Conservation (phyloP, 2,329 filamentous ascomycete species). For the Curvularia sp. region DNA sequence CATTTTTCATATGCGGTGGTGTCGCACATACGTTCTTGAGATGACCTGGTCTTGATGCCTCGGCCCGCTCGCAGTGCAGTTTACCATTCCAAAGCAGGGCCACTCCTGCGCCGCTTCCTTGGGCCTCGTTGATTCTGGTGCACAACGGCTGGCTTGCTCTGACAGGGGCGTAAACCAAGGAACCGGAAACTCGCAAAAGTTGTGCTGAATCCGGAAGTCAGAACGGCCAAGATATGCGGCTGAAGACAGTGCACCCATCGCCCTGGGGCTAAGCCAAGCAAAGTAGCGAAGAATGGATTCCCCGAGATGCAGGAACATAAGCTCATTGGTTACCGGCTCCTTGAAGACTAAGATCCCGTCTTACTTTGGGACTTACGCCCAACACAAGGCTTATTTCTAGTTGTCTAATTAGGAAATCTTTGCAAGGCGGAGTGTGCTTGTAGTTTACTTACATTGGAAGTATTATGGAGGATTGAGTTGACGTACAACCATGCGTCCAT, state of each 20-base stretch:
- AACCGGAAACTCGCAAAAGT: not conserved
- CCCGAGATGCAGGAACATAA: not conserved
- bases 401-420: not conserved
- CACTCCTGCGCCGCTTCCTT: not conserved
- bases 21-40: not conserved
- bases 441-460: not conserved
- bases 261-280: slow-evolving; percentile 1
- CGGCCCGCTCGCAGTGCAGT: not conserved
- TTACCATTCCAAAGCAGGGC: not conserved
- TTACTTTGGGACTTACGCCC: not conserved
- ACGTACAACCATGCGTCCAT: not conserved
- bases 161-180: not conserved
- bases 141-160: not conserved
- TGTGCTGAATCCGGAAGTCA: not conserved
- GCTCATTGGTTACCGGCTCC: not conserved
- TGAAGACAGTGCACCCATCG: not conserved
- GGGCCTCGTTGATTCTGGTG: not conserved
- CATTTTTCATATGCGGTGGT: not conserved
- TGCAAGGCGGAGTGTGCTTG: not conserved
- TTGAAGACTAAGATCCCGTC: not conserved
- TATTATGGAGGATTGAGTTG: not conserved
- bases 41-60: not conserved
- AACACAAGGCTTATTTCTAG: not conserved
- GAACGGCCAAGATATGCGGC: slow-evolving; percentile 2
- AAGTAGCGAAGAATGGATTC: not conserved